Evolutionary conservation across 2,329 filamentous ascomycete genomes (phyloP).

Genomic region (Penicillium polonicum): DNA sequence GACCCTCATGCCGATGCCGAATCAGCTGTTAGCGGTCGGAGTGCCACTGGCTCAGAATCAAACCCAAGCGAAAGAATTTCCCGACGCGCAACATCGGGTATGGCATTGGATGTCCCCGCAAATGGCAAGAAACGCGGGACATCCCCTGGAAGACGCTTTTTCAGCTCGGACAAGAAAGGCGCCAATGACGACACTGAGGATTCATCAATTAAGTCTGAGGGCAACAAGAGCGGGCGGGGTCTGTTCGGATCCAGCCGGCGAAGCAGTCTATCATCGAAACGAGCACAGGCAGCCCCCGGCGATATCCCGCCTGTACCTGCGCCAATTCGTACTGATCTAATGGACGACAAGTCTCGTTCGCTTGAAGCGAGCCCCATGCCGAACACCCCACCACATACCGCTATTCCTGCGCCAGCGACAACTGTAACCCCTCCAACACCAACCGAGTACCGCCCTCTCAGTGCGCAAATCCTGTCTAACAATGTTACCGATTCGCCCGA

Average conservation of each 20-base stretch:
- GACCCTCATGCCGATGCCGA: conserved; percentile 26
- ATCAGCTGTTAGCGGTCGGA: conserved; percentile 31
- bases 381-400: conserved; percentile 35
- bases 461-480: conserved; percentile 33
- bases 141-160: conserved; percentile 71
- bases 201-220: conserved; percentile 43
- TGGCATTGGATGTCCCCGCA: conserved; percentile 35
- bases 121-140: conserved; percentile 56
- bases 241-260: conserved; percentile 41
- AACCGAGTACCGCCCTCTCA: conserved; percentile 46
- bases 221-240: conserved; percentile 41
- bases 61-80: conserved; percentile 40
- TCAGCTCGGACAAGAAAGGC: conserved; percentile 58
- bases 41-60: conserved; percentile 42
- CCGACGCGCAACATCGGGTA: conserved; percentile 28
- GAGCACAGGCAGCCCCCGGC: conserved; percentile 29
- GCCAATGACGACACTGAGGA: conserved; percentile 50
- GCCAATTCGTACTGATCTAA: conserved; percentile 34
- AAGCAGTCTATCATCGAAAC: conserved; percentile 37
- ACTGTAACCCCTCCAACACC: conserved; percentile 65
- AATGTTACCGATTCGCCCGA: conserved; percentile 42
- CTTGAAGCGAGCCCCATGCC: conserved; percentile 27
- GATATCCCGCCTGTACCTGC: conserved; percentile 35
- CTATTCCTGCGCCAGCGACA: conserved; percentile 50
- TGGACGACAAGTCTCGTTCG: conserved; percentile 25